phyloP scores from a whole-genome alignment of 176 grass and related monocot genomes.

The Cenchrus fungigraminus region DNA sequence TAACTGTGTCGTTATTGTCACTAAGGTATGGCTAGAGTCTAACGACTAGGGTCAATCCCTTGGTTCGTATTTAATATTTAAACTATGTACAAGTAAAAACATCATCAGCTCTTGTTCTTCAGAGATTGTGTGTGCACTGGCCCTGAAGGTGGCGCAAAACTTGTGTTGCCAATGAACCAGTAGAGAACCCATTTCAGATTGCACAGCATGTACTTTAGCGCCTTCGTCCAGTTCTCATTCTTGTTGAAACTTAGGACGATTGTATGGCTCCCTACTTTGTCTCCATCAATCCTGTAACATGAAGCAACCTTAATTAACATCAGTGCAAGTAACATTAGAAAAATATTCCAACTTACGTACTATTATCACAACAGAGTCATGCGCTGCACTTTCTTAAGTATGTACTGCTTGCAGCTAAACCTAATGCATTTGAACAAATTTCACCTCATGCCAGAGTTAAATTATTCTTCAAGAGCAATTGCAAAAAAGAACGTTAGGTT shows the following conservation, averaged over 20 bases:
- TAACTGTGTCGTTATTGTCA: background rate
- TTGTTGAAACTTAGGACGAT: constrained; percentile 98
- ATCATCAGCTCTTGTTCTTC: constrained; percentile 47
- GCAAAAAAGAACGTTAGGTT: background rate
- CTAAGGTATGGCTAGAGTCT: background rate
- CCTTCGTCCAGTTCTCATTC: constrained; percentile 87
- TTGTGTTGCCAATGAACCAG: constrained; percentile 93
- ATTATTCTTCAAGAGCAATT: background rate
- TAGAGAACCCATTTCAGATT: constrained; percentile 97
- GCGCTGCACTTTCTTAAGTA: background rate
- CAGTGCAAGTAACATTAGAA: background rate
- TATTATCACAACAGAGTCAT: background rate
- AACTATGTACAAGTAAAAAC: constrained; percentile 11
- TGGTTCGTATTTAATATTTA: background rate
- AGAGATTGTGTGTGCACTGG: constrained; percentile 39
- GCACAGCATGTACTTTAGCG: constrained; percentile 92
- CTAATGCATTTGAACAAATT: constrained; percentile 16
- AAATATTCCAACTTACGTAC: constrained; percentile 11
- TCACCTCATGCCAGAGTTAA: background rate
- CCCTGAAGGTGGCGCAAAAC: constrained; percentile 60
- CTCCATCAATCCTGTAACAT: constrained; percentile 88
- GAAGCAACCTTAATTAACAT: constrained; percentile 21
- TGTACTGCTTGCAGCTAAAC: background rate
- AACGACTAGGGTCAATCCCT: background rate
- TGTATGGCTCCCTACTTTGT: constrained; percentile 90